Evolutionary conservation across 495 filamentous ascomycete genomes (phyloP), one percentile per base, ranked within the genome.

Genomic region (Penicillium cosmopolitanum): DNA sequence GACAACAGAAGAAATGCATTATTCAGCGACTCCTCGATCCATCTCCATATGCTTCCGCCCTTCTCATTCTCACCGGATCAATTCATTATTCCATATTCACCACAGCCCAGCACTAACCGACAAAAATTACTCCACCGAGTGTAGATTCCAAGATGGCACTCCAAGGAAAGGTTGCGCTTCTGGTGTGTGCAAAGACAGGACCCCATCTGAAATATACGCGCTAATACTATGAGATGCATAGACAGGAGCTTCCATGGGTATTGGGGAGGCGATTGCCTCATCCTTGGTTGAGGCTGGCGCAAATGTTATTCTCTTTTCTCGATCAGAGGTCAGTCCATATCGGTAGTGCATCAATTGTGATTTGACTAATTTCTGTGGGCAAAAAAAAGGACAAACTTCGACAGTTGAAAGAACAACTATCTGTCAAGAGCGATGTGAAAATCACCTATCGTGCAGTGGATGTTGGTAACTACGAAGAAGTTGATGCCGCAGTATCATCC

Each of bases 351-450:
- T 28, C 2, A 28, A 28, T 21, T 21, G 6, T 5, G 25, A 28
- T 2, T 28, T 28, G 25, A 28, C 25, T 28, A 28, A 28, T 28
- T 28, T 28, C 6, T 7, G 4, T 3, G 25, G 25, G 25, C n/a
- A n/a, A 28, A 40, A 10, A 11, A 7, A 56, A 66, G 54, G 72
- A 74, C 28, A 73, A 77, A 53, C 58, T 76, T 9, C 16, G 8
- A 16, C 15, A 43, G 2, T 43, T 43, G 7, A 18, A 19, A 8
- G n/a, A n/a, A n/a, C 19, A 43, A 9, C n/a, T 43, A 43, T n/a
- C 40, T 7, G 48, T 60, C 35, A 56, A 42, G 9, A 54, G 36
- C 28, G 43, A 57, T 6, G 51, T 56, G 18, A 63, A 65, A 19
- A 53, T 71, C 8, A 60, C 54, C 13, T 55, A 61, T 34, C 36